Base-by-base conservation (phyloP, 441 rosid species). In the Sinapis alba region DNA sequence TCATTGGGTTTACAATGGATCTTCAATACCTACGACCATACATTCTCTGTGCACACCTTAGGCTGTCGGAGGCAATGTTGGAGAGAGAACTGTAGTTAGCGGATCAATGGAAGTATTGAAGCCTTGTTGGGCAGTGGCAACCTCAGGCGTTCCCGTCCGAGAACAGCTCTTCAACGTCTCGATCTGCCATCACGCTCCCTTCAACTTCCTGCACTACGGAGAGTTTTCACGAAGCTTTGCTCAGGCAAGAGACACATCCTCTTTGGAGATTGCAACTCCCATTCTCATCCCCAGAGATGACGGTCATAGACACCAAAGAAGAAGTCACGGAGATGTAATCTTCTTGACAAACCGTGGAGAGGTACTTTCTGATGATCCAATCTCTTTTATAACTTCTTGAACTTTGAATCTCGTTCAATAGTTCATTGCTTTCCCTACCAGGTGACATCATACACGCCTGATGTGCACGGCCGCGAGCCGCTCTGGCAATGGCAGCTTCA, bases 121-220 rank as follows among this genome's bases (percentile, higher is more conserved):
- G 61, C 99, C 99, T 43, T 96, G 99, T 76, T 96, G 97, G 98
- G 99, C 97, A 47, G 93, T 96, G 76, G 98, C 97, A 51, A 96
- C 99, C 75, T 96, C 97, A 28, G 99, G 98, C 51, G 98, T 96
- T 45, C 99, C 98, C 9, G 88, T 94, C 47, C 83, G 95, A 16
- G 98, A 94, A 78, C 96, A 92, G 86, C 99, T 96, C 59, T 92
- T 96, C 68, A 96, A 94, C 79, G 98, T 91, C 74, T 96, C 98
- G 15, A 89, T 94, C 78, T 96, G 98, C 75, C 98, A 92, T 74
- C 88, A 87, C 79, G 83, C 91, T 56, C 90, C 89, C 9, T 88
- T 94, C 73, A 94, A 87, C 86, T 79, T 96, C 68, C 83, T 96
- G 81, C 98, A 87, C 71, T 90, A 88, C 58, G 98, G 94, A 71